These are phyloP conservation scores for Leishmania gerbilli DNA, from an alignment of 208 protist genomes.

Conservation along the genomic window DNA sequence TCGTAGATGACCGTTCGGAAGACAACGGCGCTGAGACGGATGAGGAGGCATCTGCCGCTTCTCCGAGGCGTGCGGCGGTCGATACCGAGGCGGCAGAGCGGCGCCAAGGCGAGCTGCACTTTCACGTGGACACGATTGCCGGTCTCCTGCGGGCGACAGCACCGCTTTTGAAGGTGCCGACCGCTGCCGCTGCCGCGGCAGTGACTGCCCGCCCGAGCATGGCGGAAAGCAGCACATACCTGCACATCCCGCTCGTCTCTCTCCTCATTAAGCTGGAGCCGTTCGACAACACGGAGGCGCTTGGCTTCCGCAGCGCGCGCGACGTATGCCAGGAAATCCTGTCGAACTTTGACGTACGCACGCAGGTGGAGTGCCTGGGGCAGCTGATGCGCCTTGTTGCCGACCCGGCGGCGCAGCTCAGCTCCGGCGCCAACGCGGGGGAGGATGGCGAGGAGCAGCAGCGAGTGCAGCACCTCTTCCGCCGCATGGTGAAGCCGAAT, in stretches of 20 bases:
- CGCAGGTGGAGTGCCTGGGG: conserved; percentile 76
- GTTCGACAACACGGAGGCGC: conserved; percentile 56
- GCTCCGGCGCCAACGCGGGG: conserved; percentile 4
- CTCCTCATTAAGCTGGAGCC: conserved; percentile 80
- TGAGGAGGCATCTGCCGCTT: conserved; percentile 6
- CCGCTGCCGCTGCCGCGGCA: conserved; percentile 5
- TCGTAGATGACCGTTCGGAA: conserved; percentile 33
- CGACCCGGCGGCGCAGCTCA: conserved; percentile 65
- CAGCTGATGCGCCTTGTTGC: conserved; percentile 83
- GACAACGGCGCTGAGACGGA: conserved; percentile 12
- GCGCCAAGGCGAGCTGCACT: conserved; percentile 34
- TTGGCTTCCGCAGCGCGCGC: conserved; percentile 64
- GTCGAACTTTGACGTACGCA: conserved; percentile 78
- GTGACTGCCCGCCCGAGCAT: conserved; percentile 5
- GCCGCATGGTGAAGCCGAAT: conserved; percentile 86
- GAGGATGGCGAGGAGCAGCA: conserved; percentile 29
- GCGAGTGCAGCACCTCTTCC: conserved; percentile 59
- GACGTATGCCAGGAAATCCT: conserved; percentile 82
- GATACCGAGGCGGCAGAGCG: conserved; percentile 8
- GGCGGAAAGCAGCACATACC: conserved; percentile 11
- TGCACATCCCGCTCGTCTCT: conserved; percentile 85
- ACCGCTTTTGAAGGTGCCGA: conserved; percentile 57
- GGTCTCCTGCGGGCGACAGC: conserved; percentile 72
- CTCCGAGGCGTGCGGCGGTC: neutral
- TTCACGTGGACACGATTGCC: conserved; percentile 64